Evolutionary conservation across 2,329 filamentous ascomycete species (phyloP).

Genomic region (Claviceps pazoutovae): DNA sequence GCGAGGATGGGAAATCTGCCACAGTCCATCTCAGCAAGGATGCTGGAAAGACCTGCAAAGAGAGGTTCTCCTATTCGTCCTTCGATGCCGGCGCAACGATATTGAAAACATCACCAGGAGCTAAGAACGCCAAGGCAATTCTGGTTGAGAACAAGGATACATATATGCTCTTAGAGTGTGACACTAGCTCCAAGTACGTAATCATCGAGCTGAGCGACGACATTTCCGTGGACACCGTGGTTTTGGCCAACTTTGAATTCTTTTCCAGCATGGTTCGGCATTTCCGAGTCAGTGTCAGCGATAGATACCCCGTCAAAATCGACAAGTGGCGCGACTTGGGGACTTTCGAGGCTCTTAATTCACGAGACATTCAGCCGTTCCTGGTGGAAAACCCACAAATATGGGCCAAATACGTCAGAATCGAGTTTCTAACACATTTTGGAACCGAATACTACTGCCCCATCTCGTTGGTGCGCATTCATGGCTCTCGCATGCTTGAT

Average conservation of each 20-base stretch:
- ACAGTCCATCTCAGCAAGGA: conserved; percentile 65
- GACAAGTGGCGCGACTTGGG: conserved; percentile 88
- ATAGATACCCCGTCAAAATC: conserved; percentile 81
- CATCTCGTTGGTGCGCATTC: conserved; percentile 75
- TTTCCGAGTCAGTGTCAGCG: conserved; percentile 84
- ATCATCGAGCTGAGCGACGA: conserved; percentile 87
- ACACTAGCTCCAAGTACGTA: conserved; percentile 76
- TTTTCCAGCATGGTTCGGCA: conserved; percentile 93
- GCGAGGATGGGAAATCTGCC: conserved; percentile 33
- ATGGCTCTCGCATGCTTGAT: conserved; percentile 93
- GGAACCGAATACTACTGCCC: conserved; percentile 97
- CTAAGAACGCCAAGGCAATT: conserved; percentile 78
- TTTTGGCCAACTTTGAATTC: conserved; percentile 98
- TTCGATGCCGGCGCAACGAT: conserved; percentile 94
- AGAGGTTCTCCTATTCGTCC: conserved; percentile 92
- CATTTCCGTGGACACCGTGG: conserved; percentile 79
- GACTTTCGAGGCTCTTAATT: conserved; percentile 81
- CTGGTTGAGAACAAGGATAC: conserved; percentile 95
- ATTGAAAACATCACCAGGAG: conserved; percentile 74
- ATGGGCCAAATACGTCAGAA: conserved; percentile 82
- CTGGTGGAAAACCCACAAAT: conserved; percentile 88
- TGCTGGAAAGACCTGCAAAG: conserved; percentile 93
- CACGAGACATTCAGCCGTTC: conserved; percentile 87
- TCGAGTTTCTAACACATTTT: conserved; percentile 88
- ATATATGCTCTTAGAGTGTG: conserved; percentile 93